Evolutionary conservation across 202 grass and related monocot genomes (phyloP).

Genomic region (Bolboschoenoplectus hybrid): DNA sequence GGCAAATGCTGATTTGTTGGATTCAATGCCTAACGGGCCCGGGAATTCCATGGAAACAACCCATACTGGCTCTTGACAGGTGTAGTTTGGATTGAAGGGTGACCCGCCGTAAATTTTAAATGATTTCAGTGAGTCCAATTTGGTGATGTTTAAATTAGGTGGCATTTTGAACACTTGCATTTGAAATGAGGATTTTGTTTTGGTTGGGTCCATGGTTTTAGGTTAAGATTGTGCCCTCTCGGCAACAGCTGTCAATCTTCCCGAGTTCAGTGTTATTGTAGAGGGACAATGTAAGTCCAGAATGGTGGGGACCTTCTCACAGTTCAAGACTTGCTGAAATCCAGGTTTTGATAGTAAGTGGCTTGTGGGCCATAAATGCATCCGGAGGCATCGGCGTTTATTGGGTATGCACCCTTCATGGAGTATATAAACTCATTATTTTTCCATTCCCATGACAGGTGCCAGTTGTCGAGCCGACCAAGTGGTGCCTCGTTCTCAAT

Average conservation of each 20-base stretch:
- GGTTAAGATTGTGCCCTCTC: constrained; percentile 90
- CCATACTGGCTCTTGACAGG: constrained; percentile 51
- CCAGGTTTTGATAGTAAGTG: constrained; percentile 61
- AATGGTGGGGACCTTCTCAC: constrained; percentile 61
- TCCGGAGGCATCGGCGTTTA: constrained; percentile 51
- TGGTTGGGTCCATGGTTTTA: constrained; percentile 72
- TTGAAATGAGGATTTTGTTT: constrained; percentile 89
- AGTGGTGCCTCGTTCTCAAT: constrained; percentile 87
- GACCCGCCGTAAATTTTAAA: constrained; percentile 74
- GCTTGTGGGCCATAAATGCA: constrained; percentile 66
- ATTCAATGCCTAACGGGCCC: constrained; percentile 74
- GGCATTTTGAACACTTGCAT: constrained; percentile 99
- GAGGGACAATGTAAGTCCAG: constrained; percentile 62
- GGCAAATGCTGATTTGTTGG: constrained; percentile 52
- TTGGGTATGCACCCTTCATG: constrained; percentile 72
- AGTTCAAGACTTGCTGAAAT: constrained; percentile 94
- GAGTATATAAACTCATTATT: constrained; percentile 79
- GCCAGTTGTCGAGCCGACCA: constrained; percentile 91
- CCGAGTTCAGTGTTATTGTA: constrained; percentile 90
- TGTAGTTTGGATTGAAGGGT: constrained; percentile 69
- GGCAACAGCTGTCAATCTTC: constrained; percentile 73
- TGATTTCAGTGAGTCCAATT: constrained; percentile 51
- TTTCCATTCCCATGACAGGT: constrained; percentile 83
- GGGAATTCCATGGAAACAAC: constrained; percentile 77
- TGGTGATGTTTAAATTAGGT: constrained; percentile 74